A percentile compares a stretch with the other conserved stretches of the same genome.
Conservation (phyloP, 208 protist species). For the Trypanosoma congolense region DNA sequence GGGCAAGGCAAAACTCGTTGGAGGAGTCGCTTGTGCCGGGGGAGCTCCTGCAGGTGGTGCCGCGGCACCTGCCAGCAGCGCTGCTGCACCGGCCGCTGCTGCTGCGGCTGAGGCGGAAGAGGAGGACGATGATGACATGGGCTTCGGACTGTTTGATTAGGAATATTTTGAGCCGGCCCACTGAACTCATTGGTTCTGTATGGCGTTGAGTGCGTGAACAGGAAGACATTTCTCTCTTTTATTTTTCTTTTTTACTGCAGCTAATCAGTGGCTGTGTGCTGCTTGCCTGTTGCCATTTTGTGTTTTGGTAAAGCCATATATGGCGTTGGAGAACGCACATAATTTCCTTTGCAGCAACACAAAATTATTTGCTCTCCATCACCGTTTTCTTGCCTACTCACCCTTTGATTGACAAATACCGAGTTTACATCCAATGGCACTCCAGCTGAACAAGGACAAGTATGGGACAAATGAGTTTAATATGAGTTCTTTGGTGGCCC, state of each 20-base stretch:
- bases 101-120: slow-evolving; percentile 56
- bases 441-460: slow-evolving; percentile 22
- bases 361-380: neutral
- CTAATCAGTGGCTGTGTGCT: neutral
- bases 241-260: slow-evolving; percentile 12
- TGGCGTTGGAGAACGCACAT: neutral
- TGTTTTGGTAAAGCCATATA: neutral
- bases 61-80: slow-evolving; percentile 27
- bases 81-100: slow-evolving; percentile 42
- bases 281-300: neutral
- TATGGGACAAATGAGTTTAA: slow-evolving; percentile 36
- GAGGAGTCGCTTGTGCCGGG: slow-evolving; percentile 19
- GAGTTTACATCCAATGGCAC: slow-evolving; percentile 7
- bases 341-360: no score
- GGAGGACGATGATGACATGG: slow-evolving; percentile 88
- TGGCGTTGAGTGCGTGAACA: no score
- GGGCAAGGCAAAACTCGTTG: slow-evolving; percentile 87
- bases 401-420: neutral
- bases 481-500: slow-evolving; percentile 44
- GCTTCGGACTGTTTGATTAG: slow-evolving; percentile 91
- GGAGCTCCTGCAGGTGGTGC: slow-evolving; percentile 34
- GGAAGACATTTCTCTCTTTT: no score
- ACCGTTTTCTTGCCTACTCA: neutral
- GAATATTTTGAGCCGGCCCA: neutral
- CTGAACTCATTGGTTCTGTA: no score